Evolutionary conservation across 306 rosid species (phyloP).

Genomic region (Castanopsis chinensis): DNA sequence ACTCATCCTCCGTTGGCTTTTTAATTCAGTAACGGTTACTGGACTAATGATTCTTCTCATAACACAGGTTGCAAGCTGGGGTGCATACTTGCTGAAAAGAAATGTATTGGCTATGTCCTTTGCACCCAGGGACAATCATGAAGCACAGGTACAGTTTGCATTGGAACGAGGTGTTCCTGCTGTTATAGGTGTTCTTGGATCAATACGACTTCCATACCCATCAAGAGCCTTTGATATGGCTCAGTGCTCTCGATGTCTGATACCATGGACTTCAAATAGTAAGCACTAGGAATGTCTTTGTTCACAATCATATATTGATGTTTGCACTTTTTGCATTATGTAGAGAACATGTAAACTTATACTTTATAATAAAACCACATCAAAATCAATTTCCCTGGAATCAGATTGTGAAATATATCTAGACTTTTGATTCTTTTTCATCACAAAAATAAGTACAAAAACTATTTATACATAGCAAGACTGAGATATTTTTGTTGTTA

Average conservation of each 20-base stretch:
- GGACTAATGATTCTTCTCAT: conserved; percentile 32
- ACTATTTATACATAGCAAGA: too few relatives aligned
- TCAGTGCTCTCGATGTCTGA: conserved; percentile 95
- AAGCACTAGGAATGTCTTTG: conserved; percentile 30
- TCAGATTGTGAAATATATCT: too few relatives aligned
- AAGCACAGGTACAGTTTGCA: conserved; percentile 99
- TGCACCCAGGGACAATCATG: conserved; percentile 97
- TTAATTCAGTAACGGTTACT: conserved; percentile 19
- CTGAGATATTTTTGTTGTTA: too few relatives aligned
- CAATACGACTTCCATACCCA: conserved; percentile 85
- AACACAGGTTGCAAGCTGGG: conserved; percentile 97
- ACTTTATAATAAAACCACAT: too few relatives aligned
- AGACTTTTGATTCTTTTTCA: too few relatives aligned
- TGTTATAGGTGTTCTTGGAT: conserved; percentile 87
- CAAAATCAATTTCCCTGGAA: neutral
- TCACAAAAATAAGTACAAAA: too few relatives aligned
- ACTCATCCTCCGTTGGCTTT: conserved; percentile 13
- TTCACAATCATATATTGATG: conserved; percentile 10
- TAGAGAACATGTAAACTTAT: conserved; percentile 4
- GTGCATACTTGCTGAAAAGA: conserved; percentile 90
- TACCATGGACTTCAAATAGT: conserved; percentile 92
- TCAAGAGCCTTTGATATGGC: conserved; percentile 97
- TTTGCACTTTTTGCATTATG: conserved; percentile 14
- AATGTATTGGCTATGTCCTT: conserved; percentile 90
- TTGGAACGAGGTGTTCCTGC: conserved; percentile 97